A percentile compares a stretch with the other conserved stretches of the same genome.
phyloP scores from a whole-genome alignment of 257 asterid species.

The Asclepias syriaca region DNA sequence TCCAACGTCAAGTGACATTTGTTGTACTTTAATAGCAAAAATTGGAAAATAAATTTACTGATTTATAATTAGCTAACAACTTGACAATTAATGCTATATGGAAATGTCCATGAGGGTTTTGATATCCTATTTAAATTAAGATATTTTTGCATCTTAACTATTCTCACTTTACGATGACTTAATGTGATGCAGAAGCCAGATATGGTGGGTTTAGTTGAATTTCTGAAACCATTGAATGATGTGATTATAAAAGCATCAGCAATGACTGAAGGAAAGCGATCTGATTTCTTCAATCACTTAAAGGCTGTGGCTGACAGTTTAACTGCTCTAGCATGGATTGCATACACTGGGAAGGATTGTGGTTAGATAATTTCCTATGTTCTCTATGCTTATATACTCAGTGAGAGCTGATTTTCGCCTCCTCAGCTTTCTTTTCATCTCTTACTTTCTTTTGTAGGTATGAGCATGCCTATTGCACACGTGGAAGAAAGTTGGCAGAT shows the following conservation, averaged over 20 bases:
- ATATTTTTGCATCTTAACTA: not conserved
- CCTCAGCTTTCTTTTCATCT: slow-evolving; percentile 12
- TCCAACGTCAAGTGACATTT: not conserved
- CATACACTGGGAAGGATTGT: slow-evolving; percentile 86
- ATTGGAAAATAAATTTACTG: not conserved
- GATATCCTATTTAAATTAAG: not conserved
- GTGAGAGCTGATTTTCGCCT: not conserved
- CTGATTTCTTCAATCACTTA: slow-evolving; percentile 79
- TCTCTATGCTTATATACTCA: not conserved
- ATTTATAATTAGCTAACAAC: not conserved
- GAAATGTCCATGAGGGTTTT: not conserved
- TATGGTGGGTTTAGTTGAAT: slow-evolving; percentile 59
- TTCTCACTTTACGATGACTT: not conserved
- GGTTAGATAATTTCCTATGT: slow-evolving; percentile 33
- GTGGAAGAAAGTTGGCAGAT: slow-evolving; percentile 99
- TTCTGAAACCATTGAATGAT: slow-evolving; percentile 82
- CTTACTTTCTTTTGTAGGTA: slow-evolving; percentile 42
- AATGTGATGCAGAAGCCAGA: slow-evolving; percentile 80
- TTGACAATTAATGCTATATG: not conserved
- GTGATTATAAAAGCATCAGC: slow-evolving; percentile 57
- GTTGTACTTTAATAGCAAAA: not conserved
- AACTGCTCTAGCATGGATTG: slow-evolving; percentile 87
- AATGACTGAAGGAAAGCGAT: slow-evolving; percentile 77
- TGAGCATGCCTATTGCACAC: slow-evolving; percentile 95
- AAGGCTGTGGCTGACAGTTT: slow-evolving; percentile 90